These are phyloP conservation scores for Aspergillus pseudoterreus DNA, from an alignment of 2,329 filamentous ascomycete genomes.

Conservation along the genomic window DNA sequence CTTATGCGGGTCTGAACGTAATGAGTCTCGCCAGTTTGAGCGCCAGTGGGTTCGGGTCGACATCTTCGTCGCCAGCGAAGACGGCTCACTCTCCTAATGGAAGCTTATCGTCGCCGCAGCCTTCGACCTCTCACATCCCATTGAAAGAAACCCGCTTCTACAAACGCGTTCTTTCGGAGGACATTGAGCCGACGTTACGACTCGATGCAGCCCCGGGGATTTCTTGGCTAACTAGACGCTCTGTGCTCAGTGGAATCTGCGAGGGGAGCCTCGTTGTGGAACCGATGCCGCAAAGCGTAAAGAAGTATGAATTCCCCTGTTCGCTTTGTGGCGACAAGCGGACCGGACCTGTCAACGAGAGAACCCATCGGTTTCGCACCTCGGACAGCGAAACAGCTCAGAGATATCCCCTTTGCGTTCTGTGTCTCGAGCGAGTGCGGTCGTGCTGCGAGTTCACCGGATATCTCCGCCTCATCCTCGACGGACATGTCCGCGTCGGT, in stretches of 20 bases:
- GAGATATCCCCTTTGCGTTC: conserved; percentile 83
- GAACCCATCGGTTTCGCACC: conserved; percentile 84
- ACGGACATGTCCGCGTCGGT: conserved; percentile 84
- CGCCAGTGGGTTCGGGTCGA: conserved; percentile 50
- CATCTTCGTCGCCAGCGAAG: conserved; percentile 57
- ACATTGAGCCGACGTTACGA: conserved; percentile 89
- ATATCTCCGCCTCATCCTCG: conserved; percentile 85
- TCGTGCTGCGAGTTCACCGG: conserved; percentile 90
- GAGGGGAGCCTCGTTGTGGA: conserved; percentile 87
- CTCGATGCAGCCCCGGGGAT: conserved; percentile 86
- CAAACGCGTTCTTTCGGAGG: conserved; percentile 81
- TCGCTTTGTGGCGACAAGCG: conserved; percentile 84
- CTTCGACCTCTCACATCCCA: conserved; percentile 45
- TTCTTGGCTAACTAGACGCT: conserved; percentile 87
- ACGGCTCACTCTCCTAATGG: conserved; percentile 53
- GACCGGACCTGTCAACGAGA: conserved; percentile 65
- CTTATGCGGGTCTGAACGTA: conserved; percentile 61
- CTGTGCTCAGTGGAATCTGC: conserved; percentile 76
- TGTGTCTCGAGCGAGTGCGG: conserved; percentile 78
- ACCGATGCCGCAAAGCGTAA: conserved; percentile 63
- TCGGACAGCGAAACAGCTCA: conserved; percentile 83
- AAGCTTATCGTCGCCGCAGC: conserved; percentile 39
- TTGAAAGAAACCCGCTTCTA: conserved; percentile 93
- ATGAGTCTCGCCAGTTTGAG: conserved; percentile 50
- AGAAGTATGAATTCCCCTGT: conserved; percentile 62